Evolutionary conservation across 2,329 filamentous ascomycete genomes (phyloP).

Genomic region (Ophiostoma sp.): DNA sequence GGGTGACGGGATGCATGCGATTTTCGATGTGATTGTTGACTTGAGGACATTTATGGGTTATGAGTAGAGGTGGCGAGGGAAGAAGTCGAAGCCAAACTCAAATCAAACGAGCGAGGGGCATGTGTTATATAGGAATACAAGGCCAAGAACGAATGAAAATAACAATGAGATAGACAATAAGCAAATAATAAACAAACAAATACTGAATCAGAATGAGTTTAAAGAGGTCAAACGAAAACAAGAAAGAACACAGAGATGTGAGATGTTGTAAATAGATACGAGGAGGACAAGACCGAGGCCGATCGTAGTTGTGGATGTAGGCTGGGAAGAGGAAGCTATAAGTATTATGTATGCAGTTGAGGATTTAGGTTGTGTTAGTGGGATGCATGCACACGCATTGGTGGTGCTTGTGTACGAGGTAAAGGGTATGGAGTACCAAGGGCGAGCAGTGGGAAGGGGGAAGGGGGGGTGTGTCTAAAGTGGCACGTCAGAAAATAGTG

Average conservation of each 20-base stretch:
- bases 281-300: background rate
- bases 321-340: slow-evolving; percentile 7
- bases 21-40: slow-evolving; percentile 13
- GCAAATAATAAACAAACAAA: background rate
- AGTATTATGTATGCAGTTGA: slow-evolving; percentile 19
- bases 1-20: background rate
- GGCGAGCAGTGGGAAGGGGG: background rate
- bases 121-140: background rate
- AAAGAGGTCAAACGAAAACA: background rate
- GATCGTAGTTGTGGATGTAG: slow-evolving; percentile 12
- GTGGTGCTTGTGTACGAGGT: background rate
- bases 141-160: too few species aligned
- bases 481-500: slow-evolving; percentile 9
- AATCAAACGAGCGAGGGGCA: background rate
- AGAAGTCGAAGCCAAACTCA: background rate
- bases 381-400: slow-evolving; percentile 20
- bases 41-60: slow-evolving; percentile 18
- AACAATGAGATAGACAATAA: background rate
- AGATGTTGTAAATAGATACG: slow-evolving; percentile 10
- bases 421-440: background rate
- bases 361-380: slow-evolving; percentile 20
- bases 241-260: background rate
- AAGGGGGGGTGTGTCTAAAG: slow-evolving; percentile 3
- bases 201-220: background rate
- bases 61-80: background rate